Conservation (phyloP, 257 asterid genomes). For the Marsdenia floribunda region DNA sequence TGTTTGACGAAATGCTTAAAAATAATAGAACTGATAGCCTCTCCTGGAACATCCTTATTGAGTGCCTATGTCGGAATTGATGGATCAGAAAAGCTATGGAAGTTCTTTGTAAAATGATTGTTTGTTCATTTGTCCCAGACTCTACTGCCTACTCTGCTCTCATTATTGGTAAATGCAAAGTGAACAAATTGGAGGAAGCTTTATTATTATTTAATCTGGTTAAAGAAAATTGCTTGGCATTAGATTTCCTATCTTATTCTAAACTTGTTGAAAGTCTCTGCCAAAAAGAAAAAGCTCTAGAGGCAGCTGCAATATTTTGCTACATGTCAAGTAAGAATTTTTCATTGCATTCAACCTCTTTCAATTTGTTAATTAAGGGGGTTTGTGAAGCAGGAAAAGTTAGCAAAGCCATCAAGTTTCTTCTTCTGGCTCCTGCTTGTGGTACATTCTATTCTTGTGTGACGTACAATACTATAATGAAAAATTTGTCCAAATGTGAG, state of each 20-base stretch:
- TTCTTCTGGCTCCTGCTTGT: conserved; percentile 33
- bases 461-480: conserved; percentile 47
- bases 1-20: conserved; percentile 44
- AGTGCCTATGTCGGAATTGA: conserved; percentile 42
- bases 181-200: conserved; percentile 40
- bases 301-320: conserved; percentile 47
- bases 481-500: conserved; percentile 34
- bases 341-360: conserved; percentile 36
- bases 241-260: conserved; percentile 53
- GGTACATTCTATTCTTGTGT: conserved; percentile 26
- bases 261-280: conserved; percentile 56
- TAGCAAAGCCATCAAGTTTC: conserved; percentile 35
- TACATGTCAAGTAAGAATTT: conserved; percentile 51
- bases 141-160: conserved; percentile 62
- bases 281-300: conserved; percentile 30
- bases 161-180: conserved; percentile 52
- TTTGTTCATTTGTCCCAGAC: conserved; percentile 42
- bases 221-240: conserved; percentile 34
- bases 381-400: conserved; percentile 39
- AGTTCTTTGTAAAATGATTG: conserved; percentile 59
- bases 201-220: conserved; percentile 39
- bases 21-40: conserved; percentile 33
- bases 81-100: conserved; percentile 45
- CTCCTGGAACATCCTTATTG: conserved; percentile 65
- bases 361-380: conserved; percentile 42